Conservation (phyloP, 495 filamentous ascomycete species). For the Achaetomiella virescens region DNA sequence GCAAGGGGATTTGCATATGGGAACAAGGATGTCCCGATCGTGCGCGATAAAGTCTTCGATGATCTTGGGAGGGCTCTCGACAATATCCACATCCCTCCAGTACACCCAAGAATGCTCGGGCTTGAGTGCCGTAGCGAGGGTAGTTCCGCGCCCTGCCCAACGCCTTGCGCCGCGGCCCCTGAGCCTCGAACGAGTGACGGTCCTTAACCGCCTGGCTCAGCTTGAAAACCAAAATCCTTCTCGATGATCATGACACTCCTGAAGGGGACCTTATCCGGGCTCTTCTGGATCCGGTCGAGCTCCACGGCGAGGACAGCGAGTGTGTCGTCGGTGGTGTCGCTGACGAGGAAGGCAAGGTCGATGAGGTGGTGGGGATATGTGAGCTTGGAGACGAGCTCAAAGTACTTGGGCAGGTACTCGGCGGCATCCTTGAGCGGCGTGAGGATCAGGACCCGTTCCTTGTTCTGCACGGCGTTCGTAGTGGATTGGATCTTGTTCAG, state of each 20-base stretch:
- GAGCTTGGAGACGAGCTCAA: constrained; percentile 83
- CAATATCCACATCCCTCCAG: constrained; percentile 96
- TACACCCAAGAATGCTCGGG: constrained; percentile 97
- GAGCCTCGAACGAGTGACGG: constrained; percentile 78
- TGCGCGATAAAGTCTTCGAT: constrained; percentile 94
- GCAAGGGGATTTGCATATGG: constrained; percentile 55
- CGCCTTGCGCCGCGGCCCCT: constrained; percentile 83
- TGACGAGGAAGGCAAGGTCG: constrained; percentile 89
- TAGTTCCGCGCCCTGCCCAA: constrained; percentile 92
- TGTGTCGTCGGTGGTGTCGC: constrained; percentile 87
- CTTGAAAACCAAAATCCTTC: constrained; percentile 77
- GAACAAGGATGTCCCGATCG: constrained; percentile 86
- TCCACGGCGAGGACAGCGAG: constrained; percentile 72
- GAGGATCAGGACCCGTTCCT: constrained; percentile 89
- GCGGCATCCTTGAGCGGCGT: constrained; percentile 91
- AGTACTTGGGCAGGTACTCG: constrained; percentile 74
- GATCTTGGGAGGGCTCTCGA: constrained; percentile 79
- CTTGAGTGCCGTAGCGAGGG: constrained; percentile 74
- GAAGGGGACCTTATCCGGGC: constrained; percentile 72
- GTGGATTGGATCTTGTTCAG: constrained; percentile 84
- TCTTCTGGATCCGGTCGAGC: constrained; percentile 80
- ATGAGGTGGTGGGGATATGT: constrained; percentile 94
- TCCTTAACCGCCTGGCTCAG: constrained; percentile 70
- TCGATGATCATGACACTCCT: constrained; percentile 73
- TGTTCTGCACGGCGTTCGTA: constrained; percentile 63